These are phyloP conservation scores for Diplocarpon rosae DNA, from an alignment of 2,329 filamentous ascomycete genomes.

Conservation along the genomic window DNA sequence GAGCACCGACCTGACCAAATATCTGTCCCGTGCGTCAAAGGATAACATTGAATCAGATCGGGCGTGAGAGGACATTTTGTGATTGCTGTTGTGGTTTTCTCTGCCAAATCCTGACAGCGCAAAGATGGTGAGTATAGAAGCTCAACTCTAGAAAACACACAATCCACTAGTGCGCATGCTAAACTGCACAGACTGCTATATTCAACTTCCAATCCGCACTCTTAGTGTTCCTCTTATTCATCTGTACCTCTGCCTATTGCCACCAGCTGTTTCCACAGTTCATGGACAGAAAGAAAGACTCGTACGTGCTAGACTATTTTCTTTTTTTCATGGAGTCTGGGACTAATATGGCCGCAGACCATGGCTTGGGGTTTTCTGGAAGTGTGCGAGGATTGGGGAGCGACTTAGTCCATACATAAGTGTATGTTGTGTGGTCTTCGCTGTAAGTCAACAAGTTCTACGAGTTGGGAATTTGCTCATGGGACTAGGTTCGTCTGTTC, in stretches of 20 bases:
- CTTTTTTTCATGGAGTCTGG: neutral
- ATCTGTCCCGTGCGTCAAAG: too few species aligned
- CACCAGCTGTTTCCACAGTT: conserved; percentile 83
- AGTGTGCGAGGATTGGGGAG: conserved; percentile 86
- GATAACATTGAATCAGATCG: too few species aligned
- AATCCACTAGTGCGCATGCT: neutral
- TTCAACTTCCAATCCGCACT: conserved; percentile 99
- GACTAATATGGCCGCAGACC: conserved; percentile 17
- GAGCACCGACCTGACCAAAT: neutral
- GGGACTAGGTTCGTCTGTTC: conserved; percentile 24
- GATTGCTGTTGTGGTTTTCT: neutral
- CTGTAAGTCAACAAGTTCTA: conserved; percentile 45
- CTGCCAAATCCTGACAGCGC: neutral
- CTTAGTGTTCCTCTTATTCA: conserved; percentile 84
- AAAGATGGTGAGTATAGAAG: conserved; percentile 7
- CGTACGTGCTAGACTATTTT: conserved; percentile 40
- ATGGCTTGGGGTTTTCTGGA: conserved; percentile 73
- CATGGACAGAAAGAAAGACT: conserved; percentile 87
- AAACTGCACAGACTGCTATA: conserved; percentile 64
- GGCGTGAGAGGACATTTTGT: neutral
- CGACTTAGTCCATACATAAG: conserved; percentile 90
- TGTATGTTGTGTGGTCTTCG: conserved; percentile 88
- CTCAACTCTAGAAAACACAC: neutral
- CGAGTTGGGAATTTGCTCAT: conserved; percentile 7
- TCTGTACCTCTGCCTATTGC: conserved; percentile 91